Percentiles rank a stretch among this genome's conserved stretches.
Conservation (phyloP, 345 rosid species). For the Corymbia maculata region DNA sequence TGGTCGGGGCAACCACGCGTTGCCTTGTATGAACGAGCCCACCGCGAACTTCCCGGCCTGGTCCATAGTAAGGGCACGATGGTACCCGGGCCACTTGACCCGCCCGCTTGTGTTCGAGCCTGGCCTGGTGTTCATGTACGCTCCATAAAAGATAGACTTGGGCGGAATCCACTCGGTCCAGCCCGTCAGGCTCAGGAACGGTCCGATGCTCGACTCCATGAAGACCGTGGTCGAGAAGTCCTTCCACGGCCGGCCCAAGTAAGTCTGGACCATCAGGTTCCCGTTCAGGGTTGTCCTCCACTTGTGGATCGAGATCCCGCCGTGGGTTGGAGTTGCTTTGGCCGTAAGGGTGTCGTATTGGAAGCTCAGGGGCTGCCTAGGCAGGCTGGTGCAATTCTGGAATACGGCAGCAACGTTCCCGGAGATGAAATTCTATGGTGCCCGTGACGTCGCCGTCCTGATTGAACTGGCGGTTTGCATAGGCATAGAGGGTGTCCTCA, state of each 20-base stretch:
- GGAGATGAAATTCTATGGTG: slow-evolving; percentile 67
- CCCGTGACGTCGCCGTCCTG: slow-evolving; percentile 56
- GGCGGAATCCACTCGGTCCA: slow-evolving; percentile 72
- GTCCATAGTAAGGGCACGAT: slow-evolving; percentile 19
- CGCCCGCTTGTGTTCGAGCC: slow-evolving; percentile 24
- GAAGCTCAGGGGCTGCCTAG: slow-evolving; percentile 31
- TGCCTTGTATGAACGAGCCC: slow-evolving; percentile 38
- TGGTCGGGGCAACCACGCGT: slow-evolving; percentile 37
- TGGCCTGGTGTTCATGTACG: slow-evolving; percentile 50
- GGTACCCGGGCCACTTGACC: slow-evolving; percentile 52
- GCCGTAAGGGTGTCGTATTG: not conserved
- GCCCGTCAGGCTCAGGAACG: slow-evolving; percentile 35
- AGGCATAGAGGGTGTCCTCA: slow-evolving; percentile 76
- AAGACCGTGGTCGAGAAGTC: slow-evolving; percentile 48
- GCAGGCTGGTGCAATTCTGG: slow-evolving; percentile 46
- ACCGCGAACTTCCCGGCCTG: slow-evolving; percentile 45
- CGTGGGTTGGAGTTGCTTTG: not conserved
- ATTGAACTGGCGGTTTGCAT: slow-evolving; percentile 64
- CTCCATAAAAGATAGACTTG: slow-evolving; percentile 46
- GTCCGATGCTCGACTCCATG: slow-evolving; percentile 51
- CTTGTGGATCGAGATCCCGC: not conserved
- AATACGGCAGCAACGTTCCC: slow-evolving; percentile 63
- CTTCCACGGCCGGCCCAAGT: slow-evolving; percentile 79
- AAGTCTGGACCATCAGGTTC: slow-evolving; percentile 33
- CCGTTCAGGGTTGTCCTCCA: slow-evolving; percentile 15